Base-by-base conservation (phyloP, 495 filamentous ascomycete species). In the Poronia punctata region DNA sequence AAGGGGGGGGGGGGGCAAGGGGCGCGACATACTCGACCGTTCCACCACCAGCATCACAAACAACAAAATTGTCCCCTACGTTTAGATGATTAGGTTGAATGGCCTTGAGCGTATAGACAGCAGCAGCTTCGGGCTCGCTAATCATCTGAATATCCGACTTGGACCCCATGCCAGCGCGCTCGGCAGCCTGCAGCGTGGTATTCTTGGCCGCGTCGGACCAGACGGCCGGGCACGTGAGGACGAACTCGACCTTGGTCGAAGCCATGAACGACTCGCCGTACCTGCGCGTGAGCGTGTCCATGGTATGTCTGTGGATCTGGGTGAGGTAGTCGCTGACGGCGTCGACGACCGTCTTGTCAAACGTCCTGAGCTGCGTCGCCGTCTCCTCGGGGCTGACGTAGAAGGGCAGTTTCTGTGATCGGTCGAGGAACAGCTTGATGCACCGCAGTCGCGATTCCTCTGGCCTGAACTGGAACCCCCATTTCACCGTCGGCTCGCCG, bases 381-480 rank as follows among this genome's bases (percentile, higher is more conserved):
- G 82, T 85, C 54, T 83, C 82, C 26, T 83, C 66, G 7, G 83
- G 81, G 48, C 78, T 82, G 48, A 87, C 83, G 44, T 85, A 87
- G 50, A 79, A 82, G 9, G 83, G 83, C 17, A 86, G 70, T 51
- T 83, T 83, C 59, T 86, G 83, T 30, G 80, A 79, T 20, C 80
- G 78, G 59, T 87, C 83, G 32, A 87, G 79, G 56, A 86, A 84
- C 29, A 87, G 71, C 65, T 87, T 87, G 60, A 87, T 83, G 57
- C 82, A 87, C 8, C 83, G 80, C 32, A 87, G 69, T 16, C 84
- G 72, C 20, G 78, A 70, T 58, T 85, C 81, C 55, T 84, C 79
- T 5, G 83, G 82, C 49, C 76, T 74, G 61, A 87, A 84, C 54
- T 85, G 80, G 58, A 86, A 87, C 0, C 83, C 83, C 83, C 83